Base-by-base conservation (phyloP, 495 filamentous ascomycete species). In the Cladorrhinum samala region DNA sequence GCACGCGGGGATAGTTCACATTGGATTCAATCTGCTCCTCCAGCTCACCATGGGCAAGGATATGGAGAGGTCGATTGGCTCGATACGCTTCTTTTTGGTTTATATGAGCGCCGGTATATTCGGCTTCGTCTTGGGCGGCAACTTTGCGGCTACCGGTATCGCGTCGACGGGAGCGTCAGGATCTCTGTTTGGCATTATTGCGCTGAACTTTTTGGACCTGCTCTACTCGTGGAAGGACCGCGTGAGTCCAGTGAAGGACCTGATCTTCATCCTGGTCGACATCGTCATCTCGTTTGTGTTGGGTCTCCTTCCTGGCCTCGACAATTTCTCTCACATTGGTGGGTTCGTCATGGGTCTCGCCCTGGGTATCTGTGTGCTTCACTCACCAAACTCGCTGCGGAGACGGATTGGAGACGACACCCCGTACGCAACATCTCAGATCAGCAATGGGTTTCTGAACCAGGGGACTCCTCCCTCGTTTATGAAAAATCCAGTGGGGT, bases 251-350 rank as follows among this genome's bases (percentile, higher is more conserved):
- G 78, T 82, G 62, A 83, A 85, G 47, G 93, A 98, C 57, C 72
- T 98, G 1, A 67, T 86, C 36, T 91, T 91, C 69, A 87, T 98
- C 71, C 54, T 89, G 36, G 67, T 96, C 49, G 89, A 94, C 61
- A 81, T 97, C 39, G 74, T 80, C 52, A 87, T 98, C 52, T 91
- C 91, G 1, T 96, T 98, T 61, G 89, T 91, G 3, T 80, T 98
- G 11, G 93, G 93, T 30, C 80, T 98, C 17, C 80, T 98, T 1
- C 93, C 93, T 0, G 92, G 91, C 7, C 70, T 98, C 40, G 93
- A 98, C 73, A 98, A 98, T 69, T 98, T 98, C 72, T 85, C 87
- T 20, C 93, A 98, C 61, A 95, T 98, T 54, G 93, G 93, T 30
- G 93, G 93, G 8, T 96, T 98, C 64, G 70, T 95, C 46, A 93